Conservation (phyloP, 345 rosid species). For the Aegle marmelos region DNA sequence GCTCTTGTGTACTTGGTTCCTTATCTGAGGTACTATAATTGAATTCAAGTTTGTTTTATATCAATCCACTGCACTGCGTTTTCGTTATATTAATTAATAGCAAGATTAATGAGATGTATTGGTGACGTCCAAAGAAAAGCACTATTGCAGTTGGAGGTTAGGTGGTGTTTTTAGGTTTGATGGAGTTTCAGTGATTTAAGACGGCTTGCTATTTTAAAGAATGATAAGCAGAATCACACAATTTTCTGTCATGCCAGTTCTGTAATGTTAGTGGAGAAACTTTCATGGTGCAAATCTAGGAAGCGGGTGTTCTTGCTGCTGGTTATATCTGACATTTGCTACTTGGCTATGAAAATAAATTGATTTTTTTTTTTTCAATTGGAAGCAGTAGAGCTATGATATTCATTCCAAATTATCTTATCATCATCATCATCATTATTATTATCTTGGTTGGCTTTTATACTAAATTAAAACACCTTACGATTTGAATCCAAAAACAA, state of each 20-base stretch:
- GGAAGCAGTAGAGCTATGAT: neutral
- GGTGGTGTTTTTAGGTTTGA: neutral
- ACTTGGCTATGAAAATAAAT: neutral
- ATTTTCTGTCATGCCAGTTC: neutral
- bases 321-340: neutral
- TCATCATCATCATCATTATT: no score
- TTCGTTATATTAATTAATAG: neutral
- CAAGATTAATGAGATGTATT: neutral
- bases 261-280: neutral
- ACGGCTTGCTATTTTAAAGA: no score
- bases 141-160: neutral
- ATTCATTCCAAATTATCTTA: neutral
- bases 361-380: neutral
- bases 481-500: neutral
- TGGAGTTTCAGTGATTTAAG: neutral
- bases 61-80: neutral
- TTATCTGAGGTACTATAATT: conserved; percentile 58
- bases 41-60: neutral
- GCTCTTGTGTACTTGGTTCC: conserved; percentile 81
- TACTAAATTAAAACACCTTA: neutral
- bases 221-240: neutral
- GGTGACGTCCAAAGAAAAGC: neutral
- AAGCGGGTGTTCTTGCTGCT: neutral
- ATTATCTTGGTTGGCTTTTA: neutral
- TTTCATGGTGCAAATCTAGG: neutral